phyloP scores from a whole-genome alignment of 345 rosid species.

The Salix exigua region DNA sequence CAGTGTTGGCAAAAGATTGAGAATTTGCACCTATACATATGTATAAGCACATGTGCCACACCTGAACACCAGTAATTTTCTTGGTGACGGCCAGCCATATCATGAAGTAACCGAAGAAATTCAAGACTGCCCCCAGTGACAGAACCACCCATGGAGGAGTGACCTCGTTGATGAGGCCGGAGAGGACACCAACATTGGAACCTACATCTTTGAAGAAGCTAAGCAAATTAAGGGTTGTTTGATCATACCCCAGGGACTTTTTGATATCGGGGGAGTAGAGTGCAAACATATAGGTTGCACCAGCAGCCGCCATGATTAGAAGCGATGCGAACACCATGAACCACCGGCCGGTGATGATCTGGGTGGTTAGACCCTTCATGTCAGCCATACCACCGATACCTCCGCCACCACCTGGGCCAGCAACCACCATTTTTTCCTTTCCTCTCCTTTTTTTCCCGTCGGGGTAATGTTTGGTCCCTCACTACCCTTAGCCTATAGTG shows the following conservation, averaged over 20 bases:
- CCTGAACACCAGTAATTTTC: constrained; percentile 27
- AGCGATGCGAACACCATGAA: constrained; percentile 55
- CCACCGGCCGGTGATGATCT: constrained; percentile 47
- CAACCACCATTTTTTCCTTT: constrained; percentile 11
- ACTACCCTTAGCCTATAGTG: no score
- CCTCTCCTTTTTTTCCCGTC: neutral
- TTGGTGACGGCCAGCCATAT: constrained; percentile 58
- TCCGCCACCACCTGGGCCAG: neutral
- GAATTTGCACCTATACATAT: constrained; percentile 63
- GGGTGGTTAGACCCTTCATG: constrained; percentile 33
- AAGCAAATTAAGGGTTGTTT: constrained; percentile 51
- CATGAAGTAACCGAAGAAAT: constrained; percentile 67
- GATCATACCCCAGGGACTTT: constrained; percentile 41
- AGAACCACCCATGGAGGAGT: constrained; percentile 71
- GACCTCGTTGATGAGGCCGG: constrained; percentile 61
- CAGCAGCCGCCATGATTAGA: constrained; percentile 56
- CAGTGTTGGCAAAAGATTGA: constrained; percentile 58
- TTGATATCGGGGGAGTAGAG: constrained; percentile 50
- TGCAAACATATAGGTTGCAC: constrained; percentile 63
- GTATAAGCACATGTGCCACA: constrained; percentile 68
- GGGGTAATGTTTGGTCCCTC: neutral
- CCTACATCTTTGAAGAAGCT: constrained; percentile 69
- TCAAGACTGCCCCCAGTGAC: constrained; percentile 45
- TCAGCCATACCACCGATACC: constrained; percentile 7
- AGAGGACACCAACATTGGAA: constrained; percentile 45